Evolutionary conservation across 495 filamentous ascomycete species (phyloP).

Genomic region (Penicillium crystallinum): DNA sequence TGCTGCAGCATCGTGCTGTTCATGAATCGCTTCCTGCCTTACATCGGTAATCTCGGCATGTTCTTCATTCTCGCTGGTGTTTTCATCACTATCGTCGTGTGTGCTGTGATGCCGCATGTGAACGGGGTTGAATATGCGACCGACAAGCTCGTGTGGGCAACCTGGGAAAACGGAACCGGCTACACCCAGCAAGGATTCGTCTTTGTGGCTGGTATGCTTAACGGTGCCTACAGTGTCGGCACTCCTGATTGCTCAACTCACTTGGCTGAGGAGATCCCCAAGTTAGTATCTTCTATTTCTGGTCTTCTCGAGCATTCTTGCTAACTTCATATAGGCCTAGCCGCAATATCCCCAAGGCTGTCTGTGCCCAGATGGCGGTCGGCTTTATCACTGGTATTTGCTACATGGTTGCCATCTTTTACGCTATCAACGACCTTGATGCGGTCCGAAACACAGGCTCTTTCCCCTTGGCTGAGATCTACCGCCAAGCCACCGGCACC

Average conservation of each 20-base stretch:
- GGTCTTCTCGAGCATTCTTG: neutral
- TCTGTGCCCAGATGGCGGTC: slow-evolving; percentile 45
- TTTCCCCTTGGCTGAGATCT: slow-evolving; percentile 76
- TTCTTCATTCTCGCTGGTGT: slow-evolving; percentile 66
- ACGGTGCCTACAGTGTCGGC: slow-evolving; percentile 80
- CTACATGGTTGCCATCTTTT: slow-evolving; percentile 52
- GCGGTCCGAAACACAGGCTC: slow-evolving; percentile 40
- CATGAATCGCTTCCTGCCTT: slow-evolving; percentile 61
- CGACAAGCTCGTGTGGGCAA: slow-evolving; percentile 56
- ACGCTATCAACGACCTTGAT: slow-evolving; percentile 42
- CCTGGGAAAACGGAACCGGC: slow-evolving; percentile 62
- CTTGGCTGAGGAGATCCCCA: slow-evolving; percentile 76
- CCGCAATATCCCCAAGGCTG: slow-evolving; percentile 46
- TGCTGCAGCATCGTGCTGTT: slow-evolving; percentile 62
- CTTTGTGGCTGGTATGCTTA: slow-evolving; percentile 76
- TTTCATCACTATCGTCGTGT: slow-evolving; percentile 67
- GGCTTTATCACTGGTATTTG: slow-evolving; percentile 46
- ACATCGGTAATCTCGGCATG: slow-evolving; percentile 60
- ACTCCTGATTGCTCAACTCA: slow-evolving; percentile 74
- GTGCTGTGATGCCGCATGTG: slow-evolving; percentile 64
- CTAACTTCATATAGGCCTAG: slow-evolving; percentile 26
- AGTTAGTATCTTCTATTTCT: slow-evolving; percentile 30
- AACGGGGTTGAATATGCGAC: slow-evolving; percentile 45
- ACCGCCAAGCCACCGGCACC: slow-evolving; percentile 68
- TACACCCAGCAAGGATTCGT: slow-evolving; percentile 67